These are phyloP conservation scores for Thuidium tamariscinum DNA, from an alignment of 225 moss, liverwort and hornwort species.

Conservation along the genomic window DNA sequence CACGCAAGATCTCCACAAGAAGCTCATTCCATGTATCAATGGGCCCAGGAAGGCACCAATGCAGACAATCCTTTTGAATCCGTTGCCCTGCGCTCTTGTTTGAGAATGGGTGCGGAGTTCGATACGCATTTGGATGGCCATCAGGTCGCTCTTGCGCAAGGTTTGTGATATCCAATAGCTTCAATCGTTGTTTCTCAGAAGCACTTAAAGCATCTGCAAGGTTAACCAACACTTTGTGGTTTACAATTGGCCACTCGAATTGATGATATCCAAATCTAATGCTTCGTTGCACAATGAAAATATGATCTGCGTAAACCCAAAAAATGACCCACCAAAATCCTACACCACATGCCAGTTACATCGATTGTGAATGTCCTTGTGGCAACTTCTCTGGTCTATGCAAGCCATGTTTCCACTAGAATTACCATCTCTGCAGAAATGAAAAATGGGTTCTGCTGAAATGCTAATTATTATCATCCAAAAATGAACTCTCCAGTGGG, in stretches of 20 bases:
- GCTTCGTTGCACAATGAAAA: background rate
- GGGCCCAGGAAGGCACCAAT: constrained; percentile 90
- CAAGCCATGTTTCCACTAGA: background rate
- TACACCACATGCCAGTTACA: background rate
- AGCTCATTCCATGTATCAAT: constrained; percentile 74
- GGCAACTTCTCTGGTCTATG: background rate
- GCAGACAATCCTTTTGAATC: constrained; percentile 60
- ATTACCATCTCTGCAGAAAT: background rate
- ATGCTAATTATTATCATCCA: background rate
- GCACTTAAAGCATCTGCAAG: constrained; percentile 1
- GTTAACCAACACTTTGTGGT: background rate
- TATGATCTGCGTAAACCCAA: background rate
- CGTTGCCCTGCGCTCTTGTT: background rate
- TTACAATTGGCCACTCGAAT: background rate
- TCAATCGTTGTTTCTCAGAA: constrained; percentile 4
- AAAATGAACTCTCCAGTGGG: background rate
- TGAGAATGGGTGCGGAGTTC: constrained; percentile 20
- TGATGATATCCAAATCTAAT: background rate
- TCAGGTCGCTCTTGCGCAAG: constrained; percentile 55
- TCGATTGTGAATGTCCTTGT: background rate
- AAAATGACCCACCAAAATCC: background rate
- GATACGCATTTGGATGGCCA: constrained; percentile 58
- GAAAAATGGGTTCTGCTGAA: fast-evolving
- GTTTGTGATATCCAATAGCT: constrained; percentile 52
- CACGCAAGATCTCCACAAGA: constrained; percentile 12